Percentiles rank a stretch among this genome's conserved stretches.
Evolutionary conservation across 1,284 basidiomycete genomes (phyloP).

Genomic region (Trichosporon sp.): DNA sequence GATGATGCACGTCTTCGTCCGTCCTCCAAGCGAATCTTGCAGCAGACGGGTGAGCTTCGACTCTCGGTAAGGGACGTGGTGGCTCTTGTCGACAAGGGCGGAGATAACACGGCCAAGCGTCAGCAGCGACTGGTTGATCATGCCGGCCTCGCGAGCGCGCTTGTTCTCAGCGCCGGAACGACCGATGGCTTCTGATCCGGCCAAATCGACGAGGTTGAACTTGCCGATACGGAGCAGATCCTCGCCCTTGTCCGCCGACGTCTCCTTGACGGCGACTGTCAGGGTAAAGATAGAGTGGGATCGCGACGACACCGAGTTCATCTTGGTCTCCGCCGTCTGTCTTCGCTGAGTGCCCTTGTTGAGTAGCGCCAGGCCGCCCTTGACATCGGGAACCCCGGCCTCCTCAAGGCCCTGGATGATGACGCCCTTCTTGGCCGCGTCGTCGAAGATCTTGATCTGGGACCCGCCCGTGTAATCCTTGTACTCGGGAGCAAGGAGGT

Average conservation of each 20-base stretch:
- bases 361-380: slow-evolving; percentile 78
- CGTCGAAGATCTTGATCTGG: slow-evolving; percentile 84
- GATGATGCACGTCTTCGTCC: slow-evolving; percentile 97
- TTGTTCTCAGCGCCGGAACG: slow-evolving; percentile 93
- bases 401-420: slow-evolving; percentile 95
- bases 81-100: slow-evolving; percentile 84
- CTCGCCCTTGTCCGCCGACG: slow-evolving; percentile 57
- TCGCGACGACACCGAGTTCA: slow-evolving; percentile 91
- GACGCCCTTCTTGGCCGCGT: slow-evolving; percentile 70
- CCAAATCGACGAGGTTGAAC: slow-evolving; percentile 93
- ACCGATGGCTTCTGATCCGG: slow-evolving; percentile 96
- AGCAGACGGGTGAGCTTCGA: slow-evolving; percentile 91
- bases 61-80: slow-evolving; percentile 87
- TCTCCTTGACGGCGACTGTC: slow-evolving; percentile 88
- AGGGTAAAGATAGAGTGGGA: slow-evolving; percentile 99
- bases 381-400: slow-evolving; percentile 72
- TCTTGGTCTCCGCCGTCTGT: slow-evolving; percentile 93
- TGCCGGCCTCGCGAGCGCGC: slow-evolving; percentile 91
- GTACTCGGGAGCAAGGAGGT: slow-evolving; percentile 74
- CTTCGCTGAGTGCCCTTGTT: slow-evolving; percentile 83
- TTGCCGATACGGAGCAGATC: slow-evolving; percentile 91
- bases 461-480: slow-evolving; percentile 54
- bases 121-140: slow-evolving; percentile 97
- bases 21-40: slow-evolving; percentile 97
- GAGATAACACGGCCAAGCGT: slow-evolving; percentile 97